Conservation (phyloP, 768 basidiomycete genomes). For the Pleurotus salmoneostramineus region DNA sequence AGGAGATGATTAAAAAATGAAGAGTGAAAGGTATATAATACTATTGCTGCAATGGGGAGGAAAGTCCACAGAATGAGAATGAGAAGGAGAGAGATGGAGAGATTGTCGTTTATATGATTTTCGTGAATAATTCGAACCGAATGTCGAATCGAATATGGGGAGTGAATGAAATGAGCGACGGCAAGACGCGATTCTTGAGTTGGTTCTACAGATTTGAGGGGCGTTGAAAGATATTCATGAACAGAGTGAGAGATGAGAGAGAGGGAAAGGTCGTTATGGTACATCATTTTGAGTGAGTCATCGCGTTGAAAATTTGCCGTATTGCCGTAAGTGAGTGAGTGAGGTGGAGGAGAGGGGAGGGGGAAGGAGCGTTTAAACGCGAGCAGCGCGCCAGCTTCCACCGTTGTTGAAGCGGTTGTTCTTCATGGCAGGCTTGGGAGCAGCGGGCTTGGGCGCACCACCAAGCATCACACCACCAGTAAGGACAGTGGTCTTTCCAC, state of each 20-base stretch:
- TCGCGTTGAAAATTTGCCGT: conserved; percentile 1
- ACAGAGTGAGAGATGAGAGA: too few relatives aligned
- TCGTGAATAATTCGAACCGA: background rate
- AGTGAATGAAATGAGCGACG: background rate
- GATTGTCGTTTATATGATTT: background rate
- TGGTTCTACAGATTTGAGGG: too few relatives aligned
- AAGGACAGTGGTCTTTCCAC: conserved; percentile 84
- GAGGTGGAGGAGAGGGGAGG: conserved; percentile 1
- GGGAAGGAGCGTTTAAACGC: conserved; percentile 32
- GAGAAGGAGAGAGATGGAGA: conserved; percentile 3
- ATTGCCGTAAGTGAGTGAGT: too few relatives aligned
- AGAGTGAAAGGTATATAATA: conserved; percentile 1
- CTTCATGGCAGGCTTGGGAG: background rate
- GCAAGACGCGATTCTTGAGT: background rate
- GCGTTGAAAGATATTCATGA: too few relatives aligned
- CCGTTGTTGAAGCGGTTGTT: conserved; percentile 10
- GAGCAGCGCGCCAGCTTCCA: conserved; percentile 55
- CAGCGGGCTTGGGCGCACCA: conserved; percentile 27
- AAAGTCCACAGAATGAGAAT: conserved; percentile 9
- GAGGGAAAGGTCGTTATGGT: background rate
- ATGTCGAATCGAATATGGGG: background rate
- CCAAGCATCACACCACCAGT: conserved; percentile 90
- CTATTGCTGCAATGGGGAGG: conserved; percentile 10
- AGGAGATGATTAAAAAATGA: conserved; percentile 14
- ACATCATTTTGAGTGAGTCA: conserved; percentile 11